Evolutionary conservation across 1,284 basidiomycete species (phyloP), one percentile per base, ranked within the genome.

Genomic region (Polyporus tsugae): DNA sequence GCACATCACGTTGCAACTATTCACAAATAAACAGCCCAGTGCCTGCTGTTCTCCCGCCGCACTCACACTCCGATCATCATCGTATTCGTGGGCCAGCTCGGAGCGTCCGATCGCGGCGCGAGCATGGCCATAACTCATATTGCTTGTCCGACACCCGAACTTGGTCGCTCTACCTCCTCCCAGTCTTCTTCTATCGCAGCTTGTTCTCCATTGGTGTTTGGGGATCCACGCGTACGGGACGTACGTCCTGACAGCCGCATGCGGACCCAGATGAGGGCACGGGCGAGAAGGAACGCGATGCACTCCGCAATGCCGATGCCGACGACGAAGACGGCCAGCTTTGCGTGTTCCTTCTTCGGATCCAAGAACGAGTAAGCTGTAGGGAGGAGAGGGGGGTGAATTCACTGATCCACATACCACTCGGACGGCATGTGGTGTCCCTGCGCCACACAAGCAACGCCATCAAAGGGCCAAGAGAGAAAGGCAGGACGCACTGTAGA

Each of bases 401-500:
- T 60, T 10, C 36, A 38, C 29, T 25, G 10, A 25, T 19, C 38
- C 22, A 41, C 22, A 42, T n/a, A 15, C 55, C 33, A 33, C 29
- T 36, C 17, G 1, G 33, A 29, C 25, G 46, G 13, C 58, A 62
- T 39, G 29, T 36, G 53, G 0, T 6, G 58, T 25, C 41, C 36
- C 36, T 7, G 44, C 22, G 29, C 29, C 25, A 53, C 61, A 52
- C 62, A 44, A 25, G 41, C 38, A 49, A 38, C 22, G 10, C n/a
- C 52, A 42, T 35, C 15, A 36, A 42, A 35, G 41, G 53, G 19
- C 15, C 49, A 55, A 39, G 6, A 17, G 10, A 22, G 33, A 29
- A 62, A 63, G 49, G 39, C 49, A 10, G 35, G 46, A 85, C 88
- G 67, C 71, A 92, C 90, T 79, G 75, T 92, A 92, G 74, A 90